phyloP scores from a whole-genome alignment of 192 early-diverging fungal genomes.

The Pilaira anomala region DNA sequence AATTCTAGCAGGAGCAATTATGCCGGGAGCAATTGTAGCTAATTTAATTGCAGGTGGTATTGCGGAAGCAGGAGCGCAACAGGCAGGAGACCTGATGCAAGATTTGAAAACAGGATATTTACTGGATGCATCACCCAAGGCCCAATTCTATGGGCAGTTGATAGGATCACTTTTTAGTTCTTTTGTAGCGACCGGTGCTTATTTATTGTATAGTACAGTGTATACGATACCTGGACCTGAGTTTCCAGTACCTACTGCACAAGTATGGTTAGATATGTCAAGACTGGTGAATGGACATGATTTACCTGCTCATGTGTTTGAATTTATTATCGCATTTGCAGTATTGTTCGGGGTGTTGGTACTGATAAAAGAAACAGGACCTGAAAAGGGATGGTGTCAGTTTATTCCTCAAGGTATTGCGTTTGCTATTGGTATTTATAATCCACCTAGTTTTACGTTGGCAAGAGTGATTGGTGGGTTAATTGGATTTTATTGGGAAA shows the following conservation, averaged over 20 bases:
- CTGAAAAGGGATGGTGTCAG: conserved; percentile 35
- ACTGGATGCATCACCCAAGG: conserved; percentile 74
- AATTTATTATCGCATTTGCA: conserved; percentile 57
- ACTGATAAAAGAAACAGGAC: conserved; percentile 18
- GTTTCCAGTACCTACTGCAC: conserved; percentile 70
- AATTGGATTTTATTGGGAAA: conserved; percentile 45
- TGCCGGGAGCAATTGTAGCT: conserved; percentile 65
- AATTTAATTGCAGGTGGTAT: conserved; percentile 81
- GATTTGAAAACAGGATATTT: conserved; percentile 87
- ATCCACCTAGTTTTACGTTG: conserved; percentile 71
- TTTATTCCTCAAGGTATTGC: conserved; percentile 71
- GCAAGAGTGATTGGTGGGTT: conserved; percentile 65
- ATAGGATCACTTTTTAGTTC: conserved; percentile 73
- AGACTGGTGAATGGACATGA: conserved; percentile 71
- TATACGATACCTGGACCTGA: conserved; percentile 66
- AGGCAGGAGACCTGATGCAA: conserved; percentile 58
- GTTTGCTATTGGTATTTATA: conserved; percentile 81
- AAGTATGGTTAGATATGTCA: conserved; percentile 78
- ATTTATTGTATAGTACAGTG: conserved; percentile 61
- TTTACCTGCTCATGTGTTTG: conserved; percentile 59
- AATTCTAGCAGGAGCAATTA: conserved; percentile 74
- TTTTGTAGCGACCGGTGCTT: conserved; percentile 63
- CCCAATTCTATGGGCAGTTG: conserved; percentile 83
- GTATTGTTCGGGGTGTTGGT: conserved; percentile 44
- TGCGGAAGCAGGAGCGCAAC: conserved; percentile 69